These are phyloP conservation scores for Phalaenopsis hybrid DNA, from an alignment of 116 monocot species.

Conservation along the genomic window DNA sequence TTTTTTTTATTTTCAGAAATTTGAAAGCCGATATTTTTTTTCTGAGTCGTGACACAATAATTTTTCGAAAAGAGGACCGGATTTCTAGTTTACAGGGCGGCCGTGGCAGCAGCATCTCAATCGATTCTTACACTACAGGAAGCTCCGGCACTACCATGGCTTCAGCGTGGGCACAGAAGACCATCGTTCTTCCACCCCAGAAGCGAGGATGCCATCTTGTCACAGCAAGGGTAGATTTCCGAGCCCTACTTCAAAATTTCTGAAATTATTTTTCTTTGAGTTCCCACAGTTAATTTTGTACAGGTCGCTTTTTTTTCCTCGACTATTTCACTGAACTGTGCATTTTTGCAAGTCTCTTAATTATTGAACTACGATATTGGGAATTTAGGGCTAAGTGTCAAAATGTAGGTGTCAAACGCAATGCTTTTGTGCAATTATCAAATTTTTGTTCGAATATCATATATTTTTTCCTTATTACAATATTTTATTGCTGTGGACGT, in stretches of 20 bases:
- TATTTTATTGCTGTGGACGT: too few relatives aligned
- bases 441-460: too few relatives aligned
- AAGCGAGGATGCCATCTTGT: constrained; percentile 81
- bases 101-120: background rate
- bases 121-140: background rate
- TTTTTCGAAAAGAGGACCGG: too few relatives aligned
- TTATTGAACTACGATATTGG: background rate
- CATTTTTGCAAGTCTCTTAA: background rate
- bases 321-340: background rate
- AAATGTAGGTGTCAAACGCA: too few relatives aligned
- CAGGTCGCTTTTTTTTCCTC: background rate
- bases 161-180: constrained; percentile 93
- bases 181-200: constrained; percentile 75
- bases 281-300: background rate
- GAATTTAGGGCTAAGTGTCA: too few relatives aligned
- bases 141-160: constrained; percentile 33
- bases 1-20: too few relatives aligned
- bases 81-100: too few relatives aligned
- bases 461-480: too few relatives aligned
- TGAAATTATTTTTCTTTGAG: background rate
- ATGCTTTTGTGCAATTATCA: too few relatives aligned
- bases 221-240: constrained; percentile 52
- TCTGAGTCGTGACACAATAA: too few relatives aligned
- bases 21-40: too few relatives aligned
- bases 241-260: background rate